Percentiles rank a stretch among this genome's conserved stretches.
Evolutionary conservation across 1,284 basidiomycete species (phyloP).

Genomic region (Somion occarium): DNA sequence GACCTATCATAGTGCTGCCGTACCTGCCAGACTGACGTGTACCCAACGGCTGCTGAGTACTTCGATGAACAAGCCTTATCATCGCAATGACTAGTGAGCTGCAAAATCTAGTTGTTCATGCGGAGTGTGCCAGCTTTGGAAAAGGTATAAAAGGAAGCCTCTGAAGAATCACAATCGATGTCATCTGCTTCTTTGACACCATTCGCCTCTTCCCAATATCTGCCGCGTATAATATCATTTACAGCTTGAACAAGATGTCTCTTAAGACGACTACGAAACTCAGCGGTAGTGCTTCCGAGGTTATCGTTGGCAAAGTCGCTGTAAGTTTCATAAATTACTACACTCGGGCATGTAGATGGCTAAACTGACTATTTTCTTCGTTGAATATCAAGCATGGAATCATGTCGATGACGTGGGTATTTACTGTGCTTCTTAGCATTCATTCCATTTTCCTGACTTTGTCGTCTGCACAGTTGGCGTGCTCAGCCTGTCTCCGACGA

Average conservation of each 20-base stretch:
- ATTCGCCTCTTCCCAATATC: too few relatives aligned
- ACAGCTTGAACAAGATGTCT: too few relatives aligned
- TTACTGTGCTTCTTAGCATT: neutral
- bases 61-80: too few relatives aligned
- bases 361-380: slow-evolving; percentile 6
- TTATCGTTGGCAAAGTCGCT: slow-evolving; percentile 32
- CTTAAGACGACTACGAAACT: slow-evolving; percentile 21
- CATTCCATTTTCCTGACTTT: neutral
- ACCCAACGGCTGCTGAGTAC: too few relatives aligned
- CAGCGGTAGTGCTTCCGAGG: slow-evolving; percentile 29
- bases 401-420: slow-evolving; percentile 46
- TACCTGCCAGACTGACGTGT: too few relatives aligned
- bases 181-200: neutral
- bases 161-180: too few relatives aligned
- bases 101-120: too few relatives aligned
- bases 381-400: slow-evolving; percentile 36
- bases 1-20: too few relatives aligned
- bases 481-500: slow-evolving; percentile 44
- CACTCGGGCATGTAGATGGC: neutral
- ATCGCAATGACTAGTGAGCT: too few relatives aligned
- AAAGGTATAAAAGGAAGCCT: too few relatives aligned
- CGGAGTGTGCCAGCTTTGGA: too few relatives aligned
- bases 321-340: slow-evolving; percentile 20
- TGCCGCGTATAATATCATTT: too few relatives aligned
- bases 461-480: slow-evolving; percentile 25